Percentiles rank a stretch among this genome's conserved stretches.
These are phyloP conservation scores for Colletotrichum sp. DNA, from an alignment of 2,329 filamentous ascomycete genomes.

Conservation along the genomic window DNA sequence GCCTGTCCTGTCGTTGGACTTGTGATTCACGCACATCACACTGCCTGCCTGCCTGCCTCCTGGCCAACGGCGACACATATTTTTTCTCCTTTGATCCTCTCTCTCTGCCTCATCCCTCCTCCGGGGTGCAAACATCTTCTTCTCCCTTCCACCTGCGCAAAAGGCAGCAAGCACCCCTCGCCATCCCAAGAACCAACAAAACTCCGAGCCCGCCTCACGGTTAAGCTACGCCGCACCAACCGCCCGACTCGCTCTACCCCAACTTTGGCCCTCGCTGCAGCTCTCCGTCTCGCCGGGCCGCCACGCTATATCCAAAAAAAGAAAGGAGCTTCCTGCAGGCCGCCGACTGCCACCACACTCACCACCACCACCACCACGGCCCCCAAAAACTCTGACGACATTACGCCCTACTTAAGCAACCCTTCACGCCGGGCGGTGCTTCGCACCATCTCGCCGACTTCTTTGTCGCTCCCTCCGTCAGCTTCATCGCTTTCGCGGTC, in stretches of 20 bases:
- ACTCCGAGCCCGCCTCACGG: not conserved
- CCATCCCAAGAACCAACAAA: not conserved
- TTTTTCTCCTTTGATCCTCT: not conserved
- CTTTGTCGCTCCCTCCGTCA: not conserved
- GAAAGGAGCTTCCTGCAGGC: conserved; percentile 9
- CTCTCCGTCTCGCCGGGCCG: conserved; percentile 4
- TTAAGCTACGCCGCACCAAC: not conserved
- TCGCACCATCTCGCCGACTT: not conserved
- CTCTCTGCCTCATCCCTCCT: not conserved
- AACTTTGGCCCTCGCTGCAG: not conserved
- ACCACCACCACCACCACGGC: not conserved
- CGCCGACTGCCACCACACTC: not conserved
- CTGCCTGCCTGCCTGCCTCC: not conserved
- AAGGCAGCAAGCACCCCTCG: not conserved
- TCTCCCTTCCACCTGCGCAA: not conserved
- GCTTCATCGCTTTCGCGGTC: not conserved
- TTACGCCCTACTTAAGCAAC: conserved; percentile 10
- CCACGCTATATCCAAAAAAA: conserved; percentile 7
- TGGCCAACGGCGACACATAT: not conserved
- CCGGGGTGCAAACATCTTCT: not conserved
- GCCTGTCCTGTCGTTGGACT: not conserved
- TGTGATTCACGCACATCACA: not conserved
- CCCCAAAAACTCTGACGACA: conserved; percentile 15
- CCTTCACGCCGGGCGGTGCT: not conserved
- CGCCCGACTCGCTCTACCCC: not conserved